Evolutionary conservation across 306 rosid genomes (phyloP).

Genomic region (Aeschynomene evenia): DNA sequence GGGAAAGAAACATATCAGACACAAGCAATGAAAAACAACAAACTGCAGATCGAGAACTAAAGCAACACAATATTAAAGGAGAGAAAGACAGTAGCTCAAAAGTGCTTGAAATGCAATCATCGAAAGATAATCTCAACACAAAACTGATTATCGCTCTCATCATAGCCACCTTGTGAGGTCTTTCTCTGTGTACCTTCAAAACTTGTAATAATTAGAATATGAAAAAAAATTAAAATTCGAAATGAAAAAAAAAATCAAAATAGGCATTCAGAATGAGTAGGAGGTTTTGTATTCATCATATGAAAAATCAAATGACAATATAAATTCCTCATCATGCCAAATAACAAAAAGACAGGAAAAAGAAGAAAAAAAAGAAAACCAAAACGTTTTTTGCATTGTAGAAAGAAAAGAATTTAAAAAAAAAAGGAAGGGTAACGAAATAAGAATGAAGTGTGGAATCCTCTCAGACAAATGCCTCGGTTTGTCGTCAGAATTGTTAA

Average conservation of each 20-base stretch:
- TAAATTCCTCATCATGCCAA: conserved; percentile 55
- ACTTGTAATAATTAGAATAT: no score
- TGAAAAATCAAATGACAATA: conserved; percentile 37
- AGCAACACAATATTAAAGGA: not conserved
- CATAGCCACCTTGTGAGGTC: conserved; percentile 47
- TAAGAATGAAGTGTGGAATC: conserved; percentile 16
- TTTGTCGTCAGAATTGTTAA: conserved; percentile 60
- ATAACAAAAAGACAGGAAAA: no score
- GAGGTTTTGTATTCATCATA: conserved; percentile 58
- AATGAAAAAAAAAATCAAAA: not conserved
- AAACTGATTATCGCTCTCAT: conserved; percentile 39
- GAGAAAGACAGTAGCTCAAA: conserved; percentile 58
- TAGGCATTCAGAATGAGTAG: conserved; percentile 89
- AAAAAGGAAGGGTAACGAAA: not conserved
- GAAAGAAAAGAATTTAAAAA: not conserved
- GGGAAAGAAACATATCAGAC: no score
- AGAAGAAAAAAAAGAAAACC: not conserved
- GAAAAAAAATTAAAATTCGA: not conserved
- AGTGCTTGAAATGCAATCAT: conserved; percentile 84
- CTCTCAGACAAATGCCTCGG: conserved; percentile 98
- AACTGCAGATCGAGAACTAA: not conserved
- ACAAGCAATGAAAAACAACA: no score
- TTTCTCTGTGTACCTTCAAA: not conserved
- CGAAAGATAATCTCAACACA: conserved; percentile 31
- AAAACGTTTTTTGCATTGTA: no score